A percentile compares a stretch with the other conserved stretches of the same genome.
Conservation (phyloP, 495 filamentous ascomycete genomes). For the Chaetomium fimeti region DNA sequence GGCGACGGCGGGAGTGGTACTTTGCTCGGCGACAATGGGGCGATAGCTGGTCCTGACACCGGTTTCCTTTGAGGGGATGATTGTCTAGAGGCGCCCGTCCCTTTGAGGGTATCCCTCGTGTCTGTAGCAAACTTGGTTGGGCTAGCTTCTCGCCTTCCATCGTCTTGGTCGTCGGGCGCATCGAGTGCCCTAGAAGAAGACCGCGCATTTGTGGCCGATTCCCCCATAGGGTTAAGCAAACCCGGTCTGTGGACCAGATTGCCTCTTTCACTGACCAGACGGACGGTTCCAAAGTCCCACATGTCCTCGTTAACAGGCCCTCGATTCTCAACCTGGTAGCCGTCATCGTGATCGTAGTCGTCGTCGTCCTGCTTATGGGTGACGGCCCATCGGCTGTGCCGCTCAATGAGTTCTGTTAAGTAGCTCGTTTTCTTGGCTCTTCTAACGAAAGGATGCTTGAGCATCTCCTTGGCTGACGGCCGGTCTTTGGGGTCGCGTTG, state of each 20-base stretch:
- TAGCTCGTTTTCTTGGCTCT: conserved; percentile 87
- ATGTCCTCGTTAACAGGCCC: conserved; percentile 69
- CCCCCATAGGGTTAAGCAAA: conserved; percentile 67
- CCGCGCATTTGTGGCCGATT: conserved; percentile 67
- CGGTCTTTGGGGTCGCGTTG: conserved; percentile 84
- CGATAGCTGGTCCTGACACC: conserved; percentile 34
- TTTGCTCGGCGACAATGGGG: conserved; percentile 57
- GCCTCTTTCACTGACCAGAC: conserved; percentile 62
- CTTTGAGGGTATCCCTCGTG: conserved; percentile 45
- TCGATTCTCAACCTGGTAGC: conserved; percentile 37
- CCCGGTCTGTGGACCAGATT: conserved; percentile 47
- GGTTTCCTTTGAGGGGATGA: conserved; percentile 62
- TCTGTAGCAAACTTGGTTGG: conserved; percentile 44
- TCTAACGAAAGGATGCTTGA: conserved; percentile 86
- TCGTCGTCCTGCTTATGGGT: conserved; percentile 67
- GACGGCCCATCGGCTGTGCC: conserved; percentile 80
- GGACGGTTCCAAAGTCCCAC: conserved; percentile 94
- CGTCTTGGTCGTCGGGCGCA: conserved; percentile 49
- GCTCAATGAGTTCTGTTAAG: conserved; percentile 88
- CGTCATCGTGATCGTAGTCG: conserved; percentile 34
- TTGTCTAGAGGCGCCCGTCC: conserved; percentile 41
- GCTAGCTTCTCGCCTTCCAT: conserved; percentile 41
- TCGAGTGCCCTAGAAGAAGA: conserved; percentile 48
- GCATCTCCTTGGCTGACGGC: conserved; percentile 80
- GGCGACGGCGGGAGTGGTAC: conserved; percentile 62